phyloP scores from a whole-genome alignment of 1,139 yeast species.

The Williopsis jadinii region DNA sequence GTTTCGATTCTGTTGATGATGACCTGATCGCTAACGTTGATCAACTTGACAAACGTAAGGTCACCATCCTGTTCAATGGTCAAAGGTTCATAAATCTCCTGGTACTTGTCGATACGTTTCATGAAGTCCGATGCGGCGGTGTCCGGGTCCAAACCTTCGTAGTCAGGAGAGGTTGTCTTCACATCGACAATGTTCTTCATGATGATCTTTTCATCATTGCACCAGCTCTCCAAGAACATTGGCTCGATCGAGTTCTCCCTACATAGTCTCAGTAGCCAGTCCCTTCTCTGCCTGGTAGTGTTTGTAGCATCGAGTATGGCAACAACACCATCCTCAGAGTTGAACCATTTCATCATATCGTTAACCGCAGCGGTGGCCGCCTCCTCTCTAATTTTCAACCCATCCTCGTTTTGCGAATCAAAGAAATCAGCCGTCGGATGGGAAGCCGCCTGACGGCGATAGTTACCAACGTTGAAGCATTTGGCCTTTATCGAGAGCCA shows the following conservation, averaged over 20 bases:
- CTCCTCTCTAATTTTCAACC: constrained; percentile 51
- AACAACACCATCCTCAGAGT: constrained; percentile 74
- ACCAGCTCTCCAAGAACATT: constrained; percentile 86
- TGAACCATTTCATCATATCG: constrained; percentile 90
- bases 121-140: constrained; percentile 67
- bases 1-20: constrained; percentile 82
- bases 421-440: constrained; percentile 74
- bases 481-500: constrained; percentile 88
- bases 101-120: constrained; percentile 67
- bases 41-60: constrained; percentile 76
- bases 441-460: constrained; percentile 57
- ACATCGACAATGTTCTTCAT: constrained; percentile 79
- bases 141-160: constrained; percentile 63
- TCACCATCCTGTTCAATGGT: constrained; percentile 49
- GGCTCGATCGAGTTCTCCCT: constrained; percentile 71
- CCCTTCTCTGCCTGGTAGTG: constrained; percentile 65
- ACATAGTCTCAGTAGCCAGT: constrained; percentile 56
- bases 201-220: constrained; percentile 75
- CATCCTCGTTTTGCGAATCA: constrained; percentile 58
- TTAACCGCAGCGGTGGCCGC: constrained; percentile 67
- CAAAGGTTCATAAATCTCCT: constrained; percentile 69
- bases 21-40: constrained; percentile 83
- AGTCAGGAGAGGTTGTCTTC: constrained; percentile 83
- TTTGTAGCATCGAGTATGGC: constrained; percentile 91
- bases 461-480: constrained; percentile 85